A percentile compares a stretch with the other conserved stretches of the same genome.
phyloP scores from a whole-genome alignment of 768 basidiomycete genomes.

The Lentinula sp. region DNA sequence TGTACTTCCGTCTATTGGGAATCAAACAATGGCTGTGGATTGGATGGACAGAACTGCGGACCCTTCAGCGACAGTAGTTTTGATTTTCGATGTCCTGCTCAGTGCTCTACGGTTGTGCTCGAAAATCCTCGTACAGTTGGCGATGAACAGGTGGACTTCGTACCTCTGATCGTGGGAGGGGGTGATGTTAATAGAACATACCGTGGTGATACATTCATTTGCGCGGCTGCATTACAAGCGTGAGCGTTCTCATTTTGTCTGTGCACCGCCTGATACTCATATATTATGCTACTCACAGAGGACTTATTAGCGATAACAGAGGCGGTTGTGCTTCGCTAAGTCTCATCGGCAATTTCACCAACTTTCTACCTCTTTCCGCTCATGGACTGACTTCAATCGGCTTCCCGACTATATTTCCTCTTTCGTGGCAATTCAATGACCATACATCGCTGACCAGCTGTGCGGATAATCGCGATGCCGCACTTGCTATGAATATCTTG shows the following conservation, averaged over 20 bases:
- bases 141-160: conserved; percentile 52
- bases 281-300: conserved; percentile 30
- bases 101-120: conserved; percentile 55
- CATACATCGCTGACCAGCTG: conserved; percentile 53
- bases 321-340: conserved; percentile 77
- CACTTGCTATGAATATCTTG: conserved; percentile 68
- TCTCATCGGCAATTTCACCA: conserved; percentile 66
- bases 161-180: conserved; percentile 81
- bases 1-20: conserved; percentile 72
- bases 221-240: conserved; percentile 79
- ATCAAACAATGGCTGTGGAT: conserved; percentile 64
- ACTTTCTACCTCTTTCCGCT: conserved; percentile 52
- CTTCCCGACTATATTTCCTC: conserved; percentile 72
- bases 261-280: background rate
- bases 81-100: conserved; percentile 79
- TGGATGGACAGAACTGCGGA: conserved; percentile 58
- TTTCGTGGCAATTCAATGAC: conserved; percentile 54
- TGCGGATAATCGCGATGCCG: conserved; percentile 60
- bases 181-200: conserved; percentile 69
- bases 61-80: conserved; percentile 58
- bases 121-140: conserved; percentile 76
- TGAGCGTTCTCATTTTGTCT: conserved; percentile 28
- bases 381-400: conserved; percentile 66
- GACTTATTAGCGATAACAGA: conserved; percentile 50
- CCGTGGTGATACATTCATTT: conserved; percentile 80